phyloP scores from a whole-genome alignment of 129 eudicot species.

The Cynara cardunculus region DNA sequence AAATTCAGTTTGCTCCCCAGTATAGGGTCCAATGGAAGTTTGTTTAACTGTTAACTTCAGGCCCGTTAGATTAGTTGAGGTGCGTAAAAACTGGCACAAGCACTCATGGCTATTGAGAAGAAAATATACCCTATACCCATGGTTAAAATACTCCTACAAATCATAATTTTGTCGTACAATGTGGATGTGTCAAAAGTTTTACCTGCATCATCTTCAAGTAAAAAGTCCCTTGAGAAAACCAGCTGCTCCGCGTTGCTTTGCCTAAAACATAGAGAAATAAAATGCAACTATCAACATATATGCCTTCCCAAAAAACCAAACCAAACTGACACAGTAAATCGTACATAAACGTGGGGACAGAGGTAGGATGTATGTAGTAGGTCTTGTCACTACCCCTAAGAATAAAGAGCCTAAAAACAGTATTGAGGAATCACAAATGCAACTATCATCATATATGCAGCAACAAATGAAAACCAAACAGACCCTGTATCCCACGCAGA shows the following conservation, averaged over 20 bases:
- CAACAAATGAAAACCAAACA: neutral
- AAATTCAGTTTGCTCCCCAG: neutral
- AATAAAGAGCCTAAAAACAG: slow-evolving; percentile 36
- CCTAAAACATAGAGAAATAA: slow-evolving; percentile 26
- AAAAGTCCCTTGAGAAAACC: slow-evolving; percentile 60
- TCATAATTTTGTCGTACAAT: neutral
- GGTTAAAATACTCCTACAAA: neutral
- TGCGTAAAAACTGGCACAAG: neutral
- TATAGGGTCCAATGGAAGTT: neutral
- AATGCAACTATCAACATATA: too few species aligned
- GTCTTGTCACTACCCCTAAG: too few species aligned
- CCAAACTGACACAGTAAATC: too few species aligned
- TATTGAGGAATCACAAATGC: neutral
- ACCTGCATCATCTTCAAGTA: slow-evolving; percentile 41
- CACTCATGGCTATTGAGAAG: too few species aligned
- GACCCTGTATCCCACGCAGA: too few species aligned
- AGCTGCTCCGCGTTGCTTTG: slow-evolving; percentile 48
- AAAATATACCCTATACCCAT: too few species aligned
- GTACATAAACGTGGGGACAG: too few species aligned
- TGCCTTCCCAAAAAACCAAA: too few species aligned
- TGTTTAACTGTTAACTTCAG: neutral
- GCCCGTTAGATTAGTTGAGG: neutral
- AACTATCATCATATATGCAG: neutral
- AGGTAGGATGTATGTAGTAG: too few species aligned
- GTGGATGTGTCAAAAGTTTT: neutral